Evolutionary conservation across 2,329 filamentous ascomycete genomes (phyloP), one percentile per base, ranked within the genome.

Genomic region (Pseudocercospora ulei): DNA sequence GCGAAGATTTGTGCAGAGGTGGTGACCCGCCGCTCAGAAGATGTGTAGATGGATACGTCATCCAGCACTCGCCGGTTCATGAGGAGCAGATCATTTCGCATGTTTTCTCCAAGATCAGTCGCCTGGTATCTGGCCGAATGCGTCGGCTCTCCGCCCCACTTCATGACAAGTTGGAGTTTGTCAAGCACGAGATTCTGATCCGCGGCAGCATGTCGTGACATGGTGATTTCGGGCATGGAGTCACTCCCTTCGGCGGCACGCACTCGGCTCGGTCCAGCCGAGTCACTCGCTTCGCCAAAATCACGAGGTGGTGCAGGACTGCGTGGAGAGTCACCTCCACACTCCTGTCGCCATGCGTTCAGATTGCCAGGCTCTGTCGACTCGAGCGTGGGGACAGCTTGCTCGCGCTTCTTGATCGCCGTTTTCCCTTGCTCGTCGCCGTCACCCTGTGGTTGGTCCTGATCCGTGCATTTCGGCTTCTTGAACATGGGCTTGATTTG

Each of bases 401-500:
- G 39, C 24, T 33, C 36, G 19, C 25, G 57, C 17, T 57, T 52
- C 7, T 65, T 61, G 48, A 78, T 75, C 35, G 82, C 75, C 2
- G 77, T 73, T 9, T 55, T 50, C 7, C 43, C 33, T 13, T 47
- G 35, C 30, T 46, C 44, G 1, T 37, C 29, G 4, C 41, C 44
- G 0, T 31, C 31, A 12, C 43, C 45, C 16, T 50, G 49, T 0
- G 58, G 57, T 14, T 58, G 52, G 9, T 65, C 59, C 47, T 79
- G 74, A 34, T 81, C 74, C 2, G 76, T 73, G 5, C 26, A 37
- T 13, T 43, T 84, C 55, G 85, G 79, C 65, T 88, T 94, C 35
- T 87, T 78, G 62, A 98, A 98, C 86, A 98, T 94, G 6, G 90
- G 90, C 62, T 98, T 98, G 60, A 98, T 96, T 62, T 98, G 90